Percentiles rank a stretch among this genome's conserved stretches.
Conservation (phyloP, 2,329 filamentous ascomycete species). For the Didymella pinodella region DNA sequence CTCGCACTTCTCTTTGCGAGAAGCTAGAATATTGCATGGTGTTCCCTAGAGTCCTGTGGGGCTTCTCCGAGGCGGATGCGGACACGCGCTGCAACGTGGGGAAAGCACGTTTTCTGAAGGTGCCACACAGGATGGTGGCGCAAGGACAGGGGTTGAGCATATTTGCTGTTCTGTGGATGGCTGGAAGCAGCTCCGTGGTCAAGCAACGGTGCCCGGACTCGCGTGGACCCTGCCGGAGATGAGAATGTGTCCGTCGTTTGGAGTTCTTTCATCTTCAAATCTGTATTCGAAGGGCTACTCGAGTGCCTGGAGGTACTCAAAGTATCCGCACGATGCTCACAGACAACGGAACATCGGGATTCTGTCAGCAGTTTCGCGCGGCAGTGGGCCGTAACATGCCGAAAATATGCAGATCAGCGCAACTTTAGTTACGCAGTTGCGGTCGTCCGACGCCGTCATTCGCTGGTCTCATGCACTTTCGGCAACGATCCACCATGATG, state of each 20-base stretch:
- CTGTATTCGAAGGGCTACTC: neutral
- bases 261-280: neutral
- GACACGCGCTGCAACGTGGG: conserved; percentile 45
- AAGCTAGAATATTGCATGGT: conserved; percentile 33
- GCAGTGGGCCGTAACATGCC: conserved; percentile 30
- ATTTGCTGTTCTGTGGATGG: conserved; percentile 20
- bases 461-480: conserved; percentile 29
- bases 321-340: neutral
- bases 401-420: conserved; percentile 29
- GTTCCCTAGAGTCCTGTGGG: conserved; percentile 30
- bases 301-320: neutral
- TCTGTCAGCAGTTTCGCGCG: conserved; percentile 26
- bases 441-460: conserved; percentile 4
- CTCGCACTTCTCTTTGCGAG: conserved; percentile 17
- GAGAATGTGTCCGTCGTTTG: conserved; percentile 13
- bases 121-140: conserved; percentile 35
- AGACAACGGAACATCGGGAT: conserved; percentile 32
- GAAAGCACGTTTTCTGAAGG: conserved; percentile 41
- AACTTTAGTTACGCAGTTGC: conserved; percentile 20
- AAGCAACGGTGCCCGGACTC: conserved; percentile 15
- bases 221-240: conserved; percentile 21
- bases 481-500: conserved; percentile 26
- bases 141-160: conserved; percentile 21
- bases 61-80: conserved; percentile 35
- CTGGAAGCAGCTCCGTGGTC: conserved; percentile 19